Percentiles rank a stretch among this genome's conserved stretches.
Evolutionary conservation across 208 protist species (phyloP).

Genomic region (Leishmania lainsoni): DNA sequence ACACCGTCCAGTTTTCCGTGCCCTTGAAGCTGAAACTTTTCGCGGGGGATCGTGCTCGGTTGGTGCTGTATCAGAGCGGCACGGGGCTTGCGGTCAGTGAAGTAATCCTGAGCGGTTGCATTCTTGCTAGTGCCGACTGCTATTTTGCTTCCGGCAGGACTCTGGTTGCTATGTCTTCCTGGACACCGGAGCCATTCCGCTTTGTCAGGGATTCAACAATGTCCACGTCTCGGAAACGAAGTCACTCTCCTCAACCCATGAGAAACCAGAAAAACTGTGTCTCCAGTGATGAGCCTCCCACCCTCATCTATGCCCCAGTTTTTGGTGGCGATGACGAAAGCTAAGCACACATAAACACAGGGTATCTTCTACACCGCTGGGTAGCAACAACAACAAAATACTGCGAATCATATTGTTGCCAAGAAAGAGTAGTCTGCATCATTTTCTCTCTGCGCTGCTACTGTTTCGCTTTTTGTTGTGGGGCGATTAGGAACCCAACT

Average conservation of each 20-base stretch:
- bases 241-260: constrained; percentile 6
- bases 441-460: neutral
- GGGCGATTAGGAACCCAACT: neutral
- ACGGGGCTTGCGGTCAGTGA: constrained; percentile 5
- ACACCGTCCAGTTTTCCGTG: constrained; percentile 11
- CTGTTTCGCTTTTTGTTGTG: neutral
- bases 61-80: constrained; percentile 20
- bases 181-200: constrained; percentile 18
- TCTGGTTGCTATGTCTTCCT: constrained; percentile 14
- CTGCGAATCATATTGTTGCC: neutral
- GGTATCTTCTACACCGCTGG: neutral
- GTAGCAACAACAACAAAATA: neutral
- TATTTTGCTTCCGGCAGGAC: neutral
- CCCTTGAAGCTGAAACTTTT: constrained; percentile 11
- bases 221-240: constrained; percentile 9
- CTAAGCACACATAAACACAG: constrained; percentile 10
- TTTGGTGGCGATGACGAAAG: constrained; percentile 70
- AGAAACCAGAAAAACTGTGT: neutral
- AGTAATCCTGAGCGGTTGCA: constrained; percentile 17
- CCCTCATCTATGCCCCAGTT: constrained; percentile 57
- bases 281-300: constrained; percentile 35
- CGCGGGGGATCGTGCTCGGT: constrained; percentile 8
- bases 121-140: constrained; percentile 5
- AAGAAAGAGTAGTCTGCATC: neutral
- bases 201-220: neutral